Percentiles rank a stretch among this genome's conserved stretches.
phyloP scores from a whole-genome alignment of 768 basidiomycete species.

The Pleurotus djamor region DNA sequence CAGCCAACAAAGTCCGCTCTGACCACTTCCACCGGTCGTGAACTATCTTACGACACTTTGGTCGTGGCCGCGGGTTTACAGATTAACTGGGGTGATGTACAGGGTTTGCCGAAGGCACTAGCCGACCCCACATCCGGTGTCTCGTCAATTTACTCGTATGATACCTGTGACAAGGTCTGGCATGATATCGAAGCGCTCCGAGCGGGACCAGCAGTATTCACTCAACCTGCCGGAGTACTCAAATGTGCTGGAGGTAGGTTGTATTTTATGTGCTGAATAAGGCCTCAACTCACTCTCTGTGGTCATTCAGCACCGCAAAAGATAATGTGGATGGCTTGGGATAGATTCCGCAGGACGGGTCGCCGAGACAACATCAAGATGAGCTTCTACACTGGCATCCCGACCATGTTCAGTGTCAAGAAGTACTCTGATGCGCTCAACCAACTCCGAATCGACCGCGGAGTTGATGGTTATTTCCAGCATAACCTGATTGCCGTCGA shows the following conservation, averaged over 20 bases:
- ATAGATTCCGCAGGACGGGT: slow-evolving; percentile 63
- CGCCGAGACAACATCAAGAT: slow-evolving; percentile 57
- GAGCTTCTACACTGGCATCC: slow-evolving; percentile 89
- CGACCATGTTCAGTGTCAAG: slow-evolving; percentile 95
- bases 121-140: slow-evolving; percentile 78
- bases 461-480: slow-evolving; percentile 77
- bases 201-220: slow-evolving; percentile 82
- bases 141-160: slow-evolving; percentile 89
- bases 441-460: slow-evolving; percentile 71
- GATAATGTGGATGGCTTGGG: slow-evolving; percentile 98
- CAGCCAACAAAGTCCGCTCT: slow-evolving; percentile 74
- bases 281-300: not conserved
- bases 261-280: not conserved
- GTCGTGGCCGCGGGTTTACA: slow-evolving; percentile 90
- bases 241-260: slow-evolving; percentile 87
- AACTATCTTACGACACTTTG: slow-evolving; percentile 77
- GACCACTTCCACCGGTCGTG: slow-evolving; percentile 66
- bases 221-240: slow-evolving; percentile 88
- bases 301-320: slow-evolving; percentile 70
- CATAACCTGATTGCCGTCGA: slow-evolving; percentile 84
- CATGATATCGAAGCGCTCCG: slow-evolving; percentile 73
- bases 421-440: slow-evolving; percentile 93
- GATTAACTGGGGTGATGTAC: slow-evolving; percentile 77
- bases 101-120: slow-evolving; percentile 74
- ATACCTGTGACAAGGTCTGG: slow-evolving; percentile 90